These are phyloP conservation scores for Xylaria polymorpha DNA, from an alignment of 2,329 filamentous ascomycete species.

Conservation along the genomic window DNA sequence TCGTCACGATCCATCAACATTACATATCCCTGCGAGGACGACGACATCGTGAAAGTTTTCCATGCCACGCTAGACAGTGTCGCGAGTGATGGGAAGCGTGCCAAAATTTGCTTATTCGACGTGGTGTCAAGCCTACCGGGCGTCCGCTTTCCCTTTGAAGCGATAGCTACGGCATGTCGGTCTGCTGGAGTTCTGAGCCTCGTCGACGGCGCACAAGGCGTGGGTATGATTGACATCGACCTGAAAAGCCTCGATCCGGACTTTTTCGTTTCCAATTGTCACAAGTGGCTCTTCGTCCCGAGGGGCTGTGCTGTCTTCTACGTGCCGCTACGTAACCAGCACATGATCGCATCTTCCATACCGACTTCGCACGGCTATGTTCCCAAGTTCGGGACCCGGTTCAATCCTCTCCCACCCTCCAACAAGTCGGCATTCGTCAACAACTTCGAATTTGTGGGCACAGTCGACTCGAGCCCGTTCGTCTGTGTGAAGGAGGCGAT, in stretches of 20 bases:
- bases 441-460: slow-evolving; percentile 82
- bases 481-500: slow-evolving; percentile 78
- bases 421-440: slow-evolving; percentile 70
- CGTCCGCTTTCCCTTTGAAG: slow-evolving; percentile 81
- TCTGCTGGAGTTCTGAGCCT: slow-evolving; percentile 76
- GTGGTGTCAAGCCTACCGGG: slow-evolving; percentile 83
- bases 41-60: slow-evolving; percentile 72
- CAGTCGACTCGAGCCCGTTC: slow-evolving; percentile 77
- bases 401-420: slow-evolving; percentile 57
- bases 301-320: slow-evolving; percentile 85
- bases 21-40: slow-evolving; percentile 76
- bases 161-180: slow-evolving; percentile 71
- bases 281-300: slow-evolving; percentile 90
- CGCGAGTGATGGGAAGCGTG: slow-evolving; percentile 67
- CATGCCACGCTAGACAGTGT: slow-evolving; percentile 65
- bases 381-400: slow-evolving; percentile 54
- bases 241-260: slow-evolving; percentile 76
- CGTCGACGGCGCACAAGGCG: slow-evolving; percentile 85
- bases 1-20: slow-evolving; percentile 67
- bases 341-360: slow-evolving; percentile 76
- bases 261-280: slow-evolving; percentile 87
- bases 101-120: slow-evolving; percentile 80
- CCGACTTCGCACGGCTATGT: slow-evolving; percentile 85
- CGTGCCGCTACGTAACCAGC: slow-evolving; percentile 80
- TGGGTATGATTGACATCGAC: slow-evolving; percentile 82